Conservation (phyloP, 768 basidiomycete genomes). For the Pulveroboletus sp. region DNA sequence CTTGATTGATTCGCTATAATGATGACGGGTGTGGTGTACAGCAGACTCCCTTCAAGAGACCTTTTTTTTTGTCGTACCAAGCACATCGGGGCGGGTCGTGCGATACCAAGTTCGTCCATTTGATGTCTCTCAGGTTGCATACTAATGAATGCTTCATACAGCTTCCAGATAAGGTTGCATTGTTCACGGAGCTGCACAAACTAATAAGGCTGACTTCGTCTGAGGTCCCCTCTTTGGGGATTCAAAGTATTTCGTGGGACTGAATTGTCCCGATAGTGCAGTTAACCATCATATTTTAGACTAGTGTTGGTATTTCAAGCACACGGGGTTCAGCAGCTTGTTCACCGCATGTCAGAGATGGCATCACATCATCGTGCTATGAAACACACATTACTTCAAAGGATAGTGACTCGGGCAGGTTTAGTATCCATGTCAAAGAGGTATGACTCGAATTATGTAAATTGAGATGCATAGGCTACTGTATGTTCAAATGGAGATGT, state of each 20-base stretch:
- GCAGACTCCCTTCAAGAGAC: conserved; percentile 42
- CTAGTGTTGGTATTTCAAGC: too few species aligned
- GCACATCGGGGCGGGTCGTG: conserved; percentile 73
- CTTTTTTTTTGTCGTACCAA: conserved; percentile 72
- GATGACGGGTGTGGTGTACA: background rate
- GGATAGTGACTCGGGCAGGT: too few species aligned
- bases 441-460: background rate
- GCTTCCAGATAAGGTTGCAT: conserved; percentile 44
- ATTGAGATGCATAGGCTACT: background rate
- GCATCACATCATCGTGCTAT: too few species aligned
- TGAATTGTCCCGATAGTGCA: background rate
- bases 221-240: conserved; percentile 11
- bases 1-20: background rate
- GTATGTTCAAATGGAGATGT: background rate
- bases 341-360: too few species aligned
- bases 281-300: background rate
- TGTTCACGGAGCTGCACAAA: conserved; percentile 36
- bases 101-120: conserved; percentile 57
- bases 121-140: background rate
- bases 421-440: too few species aligned
- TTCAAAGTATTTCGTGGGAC: conserved; percentile 5
- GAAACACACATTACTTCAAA: too few species aligned
- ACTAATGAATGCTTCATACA: conserved; percentile 18
- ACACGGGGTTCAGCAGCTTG: too few species aligned
- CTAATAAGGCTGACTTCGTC: conserved; percentile 22